Base-by-base conservation (phyloP, 768 basidiomycete genomes). In the Butyriboletus loyo region DNA sequence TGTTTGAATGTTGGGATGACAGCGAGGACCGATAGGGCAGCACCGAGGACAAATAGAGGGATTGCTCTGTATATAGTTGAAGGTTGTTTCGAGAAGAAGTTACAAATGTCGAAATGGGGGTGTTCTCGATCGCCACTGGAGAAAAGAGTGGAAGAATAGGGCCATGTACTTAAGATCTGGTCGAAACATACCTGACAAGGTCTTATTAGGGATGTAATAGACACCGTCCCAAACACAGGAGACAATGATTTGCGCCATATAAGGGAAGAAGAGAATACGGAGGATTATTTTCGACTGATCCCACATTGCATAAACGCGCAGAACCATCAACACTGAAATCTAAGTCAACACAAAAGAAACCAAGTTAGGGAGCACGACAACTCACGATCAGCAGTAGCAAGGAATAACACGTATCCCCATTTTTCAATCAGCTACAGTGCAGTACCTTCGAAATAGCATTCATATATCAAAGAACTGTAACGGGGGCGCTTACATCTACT, bases 261-360 rank as follows among this genome's bases (percentile, higher is more conserved):
- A 53, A 10, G 53, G 5, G 7, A 21, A 25, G 6, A 61, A 4
- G 13, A 61, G 53, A 19, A 53, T 11, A 13, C 3, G 4, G 0
- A 58, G 27, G 7, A 62, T 25, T 3, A 1, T 15, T 15, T 19
- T 58, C 27, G 56, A 61, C n/a, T n/a, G n/a, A n/a, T n/a, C n/a
- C n/a, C n/a, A n/a, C n/a, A n/a, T n/a, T n/a, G n/a, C n/a, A n/a
- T 46, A 49, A 1, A 62, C 53, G 13, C 59, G 59, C 13, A 62
- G 44, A 27, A 59, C 45, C 60, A 62, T 62, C 34, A 62, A 24
- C 4, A 62, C 60, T 62, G n/a, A 11, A 8, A 19, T 15, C 4
- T 1, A 38, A 4, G 8, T 60, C n/a, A 49, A 17, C 11, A 7
- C 10, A 6, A 3, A 14, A 2, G 2, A 24, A 32, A 5, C 2